Evolutionary conservation across 768 basidiomycete species (phyloP), one percentile per base, ranked within the genome.

Genomic region (Amanita polypyramis): DNA sequence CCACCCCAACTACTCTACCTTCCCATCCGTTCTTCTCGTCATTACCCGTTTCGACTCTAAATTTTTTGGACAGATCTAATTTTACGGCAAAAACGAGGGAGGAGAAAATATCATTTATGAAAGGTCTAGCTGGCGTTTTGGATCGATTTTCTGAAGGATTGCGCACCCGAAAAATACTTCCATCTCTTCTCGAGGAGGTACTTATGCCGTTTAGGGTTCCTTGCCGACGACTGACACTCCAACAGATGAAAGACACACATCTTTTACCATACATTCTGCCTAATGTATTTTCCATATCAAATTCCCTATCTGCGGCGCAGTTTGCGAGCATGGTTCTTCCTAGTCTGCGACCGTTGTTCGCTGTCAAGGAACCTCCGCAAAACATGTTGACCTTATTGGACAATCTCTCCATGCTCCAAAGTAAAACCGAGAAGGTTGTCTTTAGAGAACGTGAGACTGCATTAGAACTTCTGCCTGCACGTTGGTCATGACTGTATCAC

Each of bases 31-130:
- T 94, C 72, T 98, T 99, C 68, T 94, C 90, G 1, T 95, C 92
- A 3, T 71, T 98, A 9, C 90, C 95, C 5, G 93, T 98, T 19
- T 94, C 90, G 2, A 98, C 95, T 0, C 75, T 99, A 27, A 93
- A 92, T 59, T 99, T 98, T 67, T 70, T 99, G 46, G 95, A 98
- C 58, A 82, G 95, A 11, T 89, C 94, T 3, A 95, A 85, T 50
- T 99, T 98, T 61, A 89, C 93, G 0, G 80, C 90, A 0, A 96
- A 97, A 64, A 83, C 92, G 2, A 70, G 85, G 48, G 95, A 98
- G 66, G 96, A 97, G 60, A 98, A 98, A 62, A 84, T 96, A 21
- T 87, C 88, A 0, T 97, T 97, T 62, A 86, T 97, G 80, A 90
- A 90, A 61, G 94, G 95, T 0, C 66, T 97, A 15, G 74, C 83